A percentile compares a stretch with the other conserved stretches of the same genome.
Evolutionary conservation across 2,329 filamentous ascomycete genomes (phyloP).

Genomic region (Metarhizium album): DNA sequence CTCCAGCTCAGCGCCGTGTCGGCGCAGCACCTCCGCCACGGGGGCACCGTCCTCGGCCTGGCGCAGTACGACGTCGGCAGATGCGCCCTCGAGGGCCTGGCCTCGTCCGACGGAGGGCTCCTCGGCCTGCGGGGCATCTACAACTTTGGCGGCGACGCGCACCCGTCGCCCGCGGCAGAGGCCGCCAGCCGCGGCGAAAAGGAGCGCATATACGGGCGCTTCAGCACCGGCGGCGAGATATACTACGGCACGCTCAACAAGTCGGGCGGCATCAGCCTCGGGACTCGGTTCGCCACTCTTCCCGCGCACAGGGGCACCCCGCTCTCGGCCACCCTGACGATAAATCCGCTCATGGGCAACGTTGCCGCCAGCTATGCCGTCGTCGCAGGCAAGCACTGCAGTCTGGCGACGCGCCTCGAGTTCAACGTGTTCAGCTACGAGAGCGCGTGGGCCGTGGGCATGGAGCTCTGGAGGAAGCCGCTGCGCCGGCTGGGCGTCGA

Average conservation of each 20-base stretch:
- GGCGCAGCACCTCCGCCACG: conserved; percentile 58
- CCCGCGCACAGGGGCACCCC: conserved; percentile 74
- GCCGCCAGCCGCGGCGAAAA: conserved; percentile 25
- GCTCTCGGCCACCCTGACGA: conserved; percentile 82
- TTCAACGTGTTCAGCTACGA: conserved; percentile 99
- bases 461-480: conserved; percentile 78
- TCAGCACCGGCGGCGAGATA: conserved; percentile 83
- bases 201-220: conserved; percentile 64
- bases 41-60: conserved; percentile 63
- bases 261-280: conserved; percentile 81
- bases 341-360: conserved; percentile 92
- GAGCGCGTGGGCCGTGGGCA: conserved; percentile 82
- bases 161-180: conserved; percentile 6
- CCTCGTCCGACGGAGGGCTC: conserved; percentile 83
- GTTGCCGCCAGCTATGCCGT: conserved; percentile 87
- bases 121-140: conserved; percentile 83
- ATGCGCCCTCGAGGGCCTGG: conserved; percentile 82
- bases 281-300: conserved; percentile 79
- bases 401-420: conserved; percentile 82
- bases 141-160: conserved; percentile 71
- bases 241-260: conserved; percentile 97
- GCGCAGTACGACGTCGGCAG: conserved; percentile 76
- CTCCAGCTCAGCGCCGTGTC: conserved; percentile 73
- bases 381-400: conserved; percentile 70
- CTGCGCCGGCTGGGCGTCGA: conserved; percentile 27